These are phyloP conservation scores for Chrysanthemum makinoi DNA, from an alignment of 129 eudicot species.

Conservation along the genomic window DNA sequence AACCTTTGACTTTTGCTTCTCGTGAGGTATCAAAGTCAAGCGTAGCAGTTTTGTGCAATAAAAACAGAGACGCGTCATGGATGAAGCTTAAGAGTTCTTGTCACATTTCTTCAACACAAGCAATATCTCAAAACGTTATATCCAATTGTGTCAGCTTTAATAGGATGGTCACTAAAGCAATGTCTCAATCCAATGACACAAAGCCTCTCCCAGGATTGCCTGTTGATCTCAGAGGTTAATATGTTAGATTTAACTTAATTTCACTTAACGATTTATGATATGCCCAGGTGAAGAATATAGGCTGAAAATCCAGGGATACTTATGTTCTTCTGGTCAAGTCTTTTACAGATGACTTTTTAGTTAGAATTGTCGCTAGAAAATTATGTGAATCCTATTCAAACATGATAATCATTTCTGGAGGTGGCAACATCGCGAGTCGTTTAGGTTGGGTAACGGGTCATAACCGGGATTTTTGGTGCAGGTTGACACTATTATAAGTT, in stretches of 20 bases:
- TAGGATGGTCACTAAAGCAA: constrained; percentile 57
- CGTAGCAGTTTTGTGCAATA: constrained; percentile 38
- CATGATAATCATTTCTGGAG: too few species aligned
- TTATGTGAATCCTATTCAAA: too few species aligned
- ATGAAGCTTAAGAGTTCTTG: constrained; percentile 54
- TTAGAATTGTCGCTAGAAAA: too few species aligned
- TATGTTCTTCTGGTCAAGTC: neutral
- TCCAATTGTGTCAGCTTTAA: constrained; percentile 29
- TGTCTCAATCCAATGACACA: constrained; percentile 51
- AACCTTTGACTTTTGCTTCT: constrained; percentile 41
- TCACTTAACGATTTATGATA: neutral
- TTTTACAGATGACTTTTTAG: too few species aligned
- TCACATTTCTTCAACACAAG: constrained; percentile 42
- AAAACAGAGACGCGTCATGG: constrained; percentile 37
- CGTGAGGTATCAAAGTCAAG: constrained; percentile 41
- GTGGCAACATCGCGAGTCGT: too few species aligned
- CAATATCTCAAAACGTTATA: constrained; percentile 36
- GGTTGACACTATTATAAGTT: too few species aligned
- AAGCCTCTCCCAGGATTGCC: constrained; percentile 77
- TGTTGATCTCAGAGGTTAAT: constrained; percentile 79
- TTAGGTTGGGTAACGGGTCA: too few species aligned
- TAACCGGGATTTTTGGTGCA: too few species aligned
- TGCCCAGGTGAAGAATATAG: neutral
- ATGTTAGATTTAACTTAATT: neutral
- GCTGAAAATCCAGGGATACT: neutral